phyloP scores from a whole-genome alignment of 208 protist species.

The Leishmania arabica region DNA sequence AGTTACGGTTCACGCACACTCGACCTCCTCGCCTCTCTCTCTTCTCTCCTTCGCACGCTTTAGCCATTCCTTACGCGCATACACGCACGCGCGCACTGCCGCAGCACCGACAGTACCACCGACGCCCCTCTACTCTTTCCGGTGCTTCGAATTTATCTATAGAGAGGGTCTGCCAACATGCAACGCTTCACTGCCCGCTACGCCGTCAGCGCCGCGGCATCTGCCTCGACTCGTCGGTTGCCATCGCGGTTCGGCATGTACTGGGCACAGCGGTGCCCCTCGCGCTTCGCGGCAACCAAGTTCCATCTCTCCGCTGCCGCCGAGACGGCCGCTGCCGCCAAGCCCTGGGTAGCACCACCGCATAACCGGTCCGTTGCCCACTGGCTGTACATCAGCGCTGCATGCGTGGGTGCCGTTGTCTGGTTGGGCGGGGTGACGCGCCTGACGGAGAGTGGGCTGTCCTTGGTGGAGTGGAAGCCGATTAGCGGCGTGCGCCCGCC shows the following conservation, averaged over 20 bases:
- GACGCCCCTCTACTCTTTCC: background rate
- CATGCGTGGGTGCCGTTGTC: slow-evolving; percentile 90
- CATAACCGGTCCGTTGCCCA: slow-evolving; percentile 72
- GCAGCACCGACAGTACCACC: background rate
- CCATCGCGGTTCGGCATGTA: slow-evolving; percentile 7
- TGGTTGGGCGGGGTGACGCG: slow-evolving; percentile 95
- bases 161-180: slow-evolving; percentile 17
- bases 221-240: slow-evolving; percentile 8
- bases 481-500: slow-evolving; percentile 91
- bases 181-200: slow-evolving; percentile 22
- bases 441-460: slow-evolving; percentile 94
- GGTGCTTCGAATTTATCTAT: background rate
- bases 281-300: slow-evolving; percentile 15
- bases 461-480: slow-evolving; percentile 95
- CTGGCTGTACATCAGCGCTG: slow-evolving; percentile 91
- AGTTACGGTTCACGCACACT: background rate
- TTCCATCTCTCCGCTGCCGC: slow-evolving; percentile 11
- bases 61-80: background rate
- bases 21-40: background rate
- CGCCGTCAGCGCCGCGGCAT: slow-evolving; percentile 9
- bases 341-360: slow-evolving; percentile 33
- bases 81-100: background rate
- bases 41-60: background rate
- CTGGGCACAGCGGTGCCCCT: slow-evolving; percentile 21
- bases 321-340: slow-evolving; percentile 7